Conservation (phyloP, 2,329 filamentous ascomycete genomes). For the Trichophyton benhamiae region DNA sequence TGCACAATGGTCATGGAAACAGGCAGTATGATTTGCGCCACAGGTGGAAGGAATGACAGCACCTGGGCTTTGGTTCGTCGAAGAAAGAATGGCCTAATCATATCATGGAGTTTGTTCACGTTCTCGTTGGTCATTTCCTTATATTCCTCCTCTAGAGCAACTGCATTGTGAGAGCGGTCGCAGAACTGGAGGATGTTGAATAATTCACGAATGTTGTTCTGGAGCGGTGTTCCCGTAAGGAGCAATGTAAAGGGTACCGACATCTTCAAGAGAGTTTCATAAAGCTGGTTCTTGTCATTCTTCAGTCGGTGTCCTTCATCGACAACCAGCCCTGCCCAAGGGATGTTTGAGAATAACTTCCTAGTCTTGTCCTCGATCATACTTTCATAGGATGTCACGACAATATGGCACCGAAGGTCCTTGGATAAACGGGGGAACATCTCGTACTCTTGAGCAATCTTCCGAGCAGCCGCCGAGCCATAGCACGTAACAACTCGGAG, state of each 20-base stretch:
- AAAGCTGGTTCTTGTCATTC: constrained; percentile 76
- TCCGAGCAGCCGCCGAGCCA: constrained; percentile 60
- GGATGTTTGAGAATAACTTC: constrained; percentile 54
- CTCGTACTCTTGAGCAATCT: constrained; percentile 69
- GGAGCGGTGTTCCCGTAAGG: constrained; percentile 72
- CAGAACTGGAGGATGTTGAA: constrained; percentile 97
- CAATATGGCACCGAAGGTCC: constrained; percentile 74
- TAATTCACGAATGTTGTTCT: constrained; percentile 77
- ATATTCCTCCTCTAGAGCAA: constrained; percentile 61
- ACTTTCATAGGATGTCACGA: constrained; percentile 90
- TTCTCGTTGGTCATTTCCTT: constrained; percentile 70
- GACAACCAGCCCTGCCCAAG: constrained; percentile 79
- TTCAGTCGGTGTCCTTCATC: constrained; percentile 94
- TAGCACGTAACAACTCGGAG: constrained; percentile 88
- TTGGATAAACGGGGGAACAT: constrained; percentile 55
- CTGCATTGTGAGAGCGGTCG: constrained; percentile 59
- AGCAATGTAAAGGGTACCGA: constrained; percentile 73
- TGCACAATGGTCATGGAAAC: constrained; percentile 92
- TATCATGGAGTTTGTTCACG: constrained; percentile 63
- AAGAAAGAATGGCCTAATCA: constrained; percentile 62
- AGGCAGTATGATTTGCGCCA: constrained; percentile 89
- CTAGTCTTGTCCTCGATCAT: constrained; percentile 60
- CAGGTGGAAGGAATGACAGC: constrained; percentile 78
- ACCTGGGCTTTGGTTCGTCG: constrained; percentile 82
- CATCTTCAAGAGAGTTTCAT: constrained; percentile 59